A percentile compares a stretch with the other conserved stretches of the same genome.
Conservation (phyloP, 495 filamentous ascomycete genomes). For the Penicillium canescens region DNA sequence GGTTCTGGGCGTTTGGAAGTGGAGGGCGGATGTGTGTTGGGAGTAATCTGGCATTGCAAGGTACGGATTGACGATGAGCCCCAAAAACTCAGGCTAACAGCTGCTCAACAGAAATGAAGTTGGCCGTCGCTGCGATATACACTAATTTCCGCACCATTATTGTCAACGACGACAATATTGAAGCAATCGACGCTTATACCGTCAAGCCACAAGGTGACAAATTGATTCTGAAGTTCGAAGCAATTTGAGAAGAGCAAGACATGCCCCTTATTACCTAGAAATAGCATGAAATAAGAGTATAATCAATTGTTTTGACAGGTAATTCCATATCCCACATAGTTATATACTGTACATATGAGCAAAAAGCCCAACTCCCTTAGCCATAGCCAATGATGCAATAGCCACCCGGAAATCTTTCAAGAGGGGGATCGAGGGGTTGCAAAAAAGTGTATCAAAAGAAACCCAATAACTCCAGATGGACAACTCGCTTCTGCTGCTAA, state of each 20-base stretch:
- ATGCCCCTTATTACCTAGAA: neutral
- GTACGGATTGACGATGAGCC: conserved; percentile 37
- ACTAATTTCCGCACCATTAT: conserved; percentile 64
- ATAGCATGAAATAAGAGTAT: conserved; percentile 13
- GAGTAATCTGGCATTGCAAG: conserved; percentile 76
- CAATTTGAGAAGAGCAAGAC: conserved; percentile 9
- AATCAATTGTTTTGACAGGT: conserved; percentile 22
- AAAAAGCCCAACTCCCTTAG: conserved; percentile 16
- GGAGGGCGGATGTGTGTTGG: conserved; percentile 86
- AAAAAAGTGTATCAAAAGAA: conserved; percentile 10
- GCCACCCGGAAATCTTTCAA: neutral
- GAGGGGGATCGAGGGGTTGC: neutral
- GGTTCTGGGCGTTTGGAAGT: conserved; percentile 86
- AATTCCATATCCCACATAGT: conserved; percentile 16
- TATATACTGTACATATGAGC: conserved; percentile 31
- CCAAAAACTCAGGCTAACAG: conserved; percentile 3
- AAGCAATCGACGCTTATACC: conserved; percentile 68
- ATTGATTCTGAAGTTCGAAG: conserved; percentile 44
- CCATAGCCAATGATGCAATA: conserved; percentile 9
- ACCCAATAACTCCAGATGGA: conserved; percentile 26
- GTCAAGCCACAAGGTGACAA: conserved; percentile 54
- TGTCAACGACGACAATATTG: conserved; percentile 55
- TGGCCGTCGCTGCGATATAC: conserved; percentile 58
- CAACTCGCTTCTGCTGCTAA: conserved; percentile 8
- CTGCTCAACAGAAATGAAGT: conserved; percentile 42